A percentile compares a stretch with the other conserved stretches of the same genome.
phyloP scores from a whole-genome alignment of 306 rosid species.

The Gastrolobium villosum region DNA sequence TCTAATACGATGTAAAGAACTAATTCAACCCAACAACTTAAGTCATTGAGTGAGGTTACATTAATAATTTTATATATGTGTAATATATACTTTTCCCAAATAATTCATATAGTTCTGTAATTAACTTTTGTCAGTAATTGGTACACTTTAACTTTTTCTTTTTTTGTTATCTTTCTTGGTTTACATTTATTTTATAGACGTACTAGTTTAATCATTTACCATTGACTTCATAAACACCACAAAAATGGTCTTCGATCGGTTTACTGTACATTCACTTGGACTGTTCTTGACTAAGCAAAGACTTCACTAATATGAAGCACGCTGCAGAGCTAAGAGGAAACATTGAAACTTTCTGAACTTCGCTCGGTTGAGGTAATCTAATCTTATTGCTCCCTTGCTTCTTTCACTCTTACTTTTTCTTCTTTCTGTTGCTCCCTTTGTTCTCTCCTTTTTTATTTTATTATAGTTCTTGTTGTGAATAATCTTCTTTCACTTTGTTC shows the following conservation, averaged over 20 bases:
- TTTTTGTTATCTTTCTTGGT: too few relatives aligned
- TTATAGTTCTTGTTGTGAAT: not conserved
- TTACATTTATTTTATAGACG: not conserved
- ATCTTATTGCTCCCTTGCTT: too few relatives aligned
- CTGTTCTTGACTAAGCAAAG: slow-evolving; percentile 32
- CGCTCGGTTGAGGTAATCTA: too few relatives aligned
- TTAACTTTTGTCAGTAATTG: not conserved
- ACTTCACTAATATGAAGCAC: not conserved
- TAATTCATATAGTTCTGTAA: not conserved
- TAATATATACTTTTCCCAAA: too few relatives aligned
- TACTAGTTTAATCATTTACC: not conserved
- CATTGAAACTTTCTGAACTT: too few relatives aligned
- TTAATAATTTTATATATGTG: too few relatives aligned
- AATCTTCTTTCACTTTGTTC: too few relatives aligned
- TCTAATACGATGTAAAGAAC: too few relatives aligned
- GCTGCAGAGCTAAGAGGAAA: not conserved
- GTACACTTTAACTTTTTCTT: not conserved
- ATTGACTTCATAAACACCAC: slow-evolving; percentile 19
- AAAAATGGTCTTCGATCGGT: not conserved
- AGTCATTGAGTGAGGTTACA: too few relatives aligned
- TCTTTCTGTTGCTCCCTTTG: not conserved
- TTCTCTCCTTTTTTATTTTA: not conserved
- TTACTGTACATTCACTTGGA: slow-evolving; percentile 32
- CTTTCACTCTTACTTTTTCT: not conserved
- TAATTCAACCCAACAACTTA: too few relatives aligned